Base-by-base conservation (phyloP, 2,329 filamentous ascomycete species). In the Epichloe gansuensis region DNA sequence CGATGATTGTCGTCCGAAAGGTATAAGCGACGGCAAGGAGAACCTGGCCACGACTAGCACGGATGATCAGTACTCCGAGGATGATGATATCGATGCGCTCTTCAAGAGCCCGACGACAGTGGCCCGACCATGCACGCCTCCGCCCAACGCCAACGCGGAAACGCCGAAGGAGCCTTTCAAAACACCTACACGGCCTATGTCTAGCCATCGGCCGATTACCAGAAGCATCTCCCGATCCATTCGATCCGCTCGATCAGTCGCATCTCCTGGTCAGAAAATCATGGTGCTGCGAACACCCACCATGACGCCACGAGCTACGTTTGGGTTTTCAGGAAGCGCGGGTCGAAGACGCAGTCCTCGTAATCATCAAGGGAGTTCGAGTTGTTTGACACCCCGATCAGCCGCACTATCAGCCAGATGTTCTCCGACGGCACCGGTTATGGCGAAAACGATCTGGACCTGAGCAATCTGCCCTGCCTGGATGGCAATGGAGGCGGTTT, bases 101-200 rank as follows among this genome's bases (percentile, higher is more conserved):
- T 91, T 93, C 60, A 82, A 83, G 53, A 84, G 72, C 61, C 77
- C 67, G 56, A 71, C 67, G 56, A 71, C 70, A 52, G 52, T 59
- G 31, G 56, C 62, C 59, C 65, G 75, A 59, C 73, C 68, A 50
- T 82, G 71, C 50, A 82, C 74, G 4, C 79, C 75, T 55, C 74
- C 74, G 54, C 78, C 76, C 4, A 73, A 68, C 43, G 59, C 65
- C 4, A 76, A 74, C 63, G 52, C 56, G 2, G 50, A 55, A 12
- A 48, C 58, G 1, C 69, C 72, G 53, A 66, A 71, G 38, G 72
- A 72, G 49, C 68, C 69, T 2, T 80, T 82, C 64, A 83, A 82
- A 64, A 85, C 82, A 3, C 81, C 82, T 1, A 80, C 80, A 1
- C 77, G 75, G n/a, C 73, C 72, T n/a, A 80, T 77, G 1, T 81